Evolutionary conservation across 495 filamentous ascomycete genomes (phyloP).

Genomic region (Cercophora newfieldiana): DNA sequence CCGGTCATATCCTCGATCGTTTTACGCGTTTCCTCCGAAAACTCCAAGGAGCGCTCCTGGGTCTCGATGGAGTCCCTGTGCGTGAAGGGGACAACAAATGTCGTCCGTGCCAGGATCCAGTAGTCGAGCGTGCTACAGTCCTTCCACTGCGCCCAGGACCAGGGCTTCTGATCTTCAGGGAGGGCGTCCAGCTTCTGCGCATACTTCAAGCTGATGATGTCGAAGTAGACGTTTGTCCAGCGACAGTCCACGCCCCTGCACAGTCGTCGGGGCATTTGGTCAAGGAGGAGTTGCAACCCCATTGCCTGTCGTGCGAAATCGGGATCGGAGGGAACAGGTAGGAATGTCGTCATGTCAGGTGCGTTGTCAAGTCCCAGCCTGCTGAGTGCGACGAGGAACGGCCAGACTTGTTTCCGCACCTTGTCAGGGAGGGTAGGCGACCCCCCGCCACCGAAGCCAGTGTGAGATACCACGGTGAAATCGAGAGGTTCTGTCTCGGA

Average conservation of each 20-base stretch:
- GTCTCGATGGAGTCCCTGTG: constrained; percentile 12
- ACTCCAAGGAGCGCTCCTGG: constrained; percentile 15
- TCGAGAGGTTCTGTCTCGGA: constrained; percentile 11
- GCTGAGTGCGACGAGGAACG: constrained; percentile 16
- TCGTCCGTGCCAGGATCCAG: constrained; percentile 22
- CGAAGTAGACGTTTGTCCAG: constrained; percentile 28
- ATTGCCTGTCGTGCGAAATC: constrained; percentile 24
- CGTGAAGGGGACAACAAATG: constrained; percentile 22
- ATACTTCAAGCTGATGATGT: constrained; percentile 18
- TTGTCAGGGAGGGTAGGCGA: neutral
- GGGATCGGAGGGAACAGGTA: constrained; percentile 19
- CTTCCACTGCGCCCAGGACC: constrained; percentile 22
- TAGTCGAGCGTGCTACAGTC: constrained; percentile 21
- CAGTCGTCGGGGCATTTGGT: constrained; percentile 24
- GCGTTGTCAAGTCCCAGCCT: constrained; percentile 20
- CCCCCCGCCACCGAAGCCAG: constrained; percentile 14
- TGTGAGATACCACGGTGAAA: constrained; percentile 19
- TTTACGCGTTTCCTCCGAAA: constrained; percentile 17
- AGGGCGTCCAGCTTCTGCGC: constrained; percentile 15
- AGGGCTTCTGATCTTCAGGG: constrained; percentile 16
- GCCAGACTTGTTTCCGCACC: constrained; percentile 11
- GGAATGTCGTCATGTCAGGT: constrained; percentile 20
- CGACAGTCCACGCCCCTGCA: constrained; percentile 25
- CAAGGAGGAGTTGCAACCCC: constrained; percentile 27
- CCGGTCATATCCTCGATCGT: constrained; percentile 18